Percentiles rank a stretch among this genome's conserved stretches.
phyloP scores from a whole-genome alignment of 495 filamentous ascomycete species.

The Podospora bellae-mahoneyi region DNA sequence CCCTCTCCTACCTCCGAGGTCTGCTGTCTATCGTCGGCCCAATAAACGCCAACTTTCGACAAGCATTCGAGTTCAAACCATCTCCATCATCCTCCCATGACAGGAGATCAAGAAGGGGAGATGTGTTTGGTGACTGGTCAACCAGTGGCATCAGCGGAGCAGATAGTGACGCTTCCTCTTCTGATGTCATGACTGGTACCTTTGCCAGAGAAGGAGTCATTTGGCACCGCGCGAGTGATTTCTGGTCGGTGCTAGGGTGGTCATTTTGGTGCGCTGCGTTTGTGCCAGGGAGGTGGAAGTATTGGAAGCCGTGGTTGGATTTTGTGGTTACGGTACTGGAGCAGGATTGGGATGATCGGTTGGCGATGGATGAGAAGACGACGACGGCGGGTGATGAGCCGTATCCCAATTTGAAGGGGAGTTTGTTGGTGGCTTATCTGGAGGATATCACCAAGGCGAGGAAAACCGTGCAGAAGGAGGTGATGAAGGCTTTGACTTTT shows the following conservation, averaged over 20 bases:
- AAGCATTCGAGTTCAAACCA: conserved; percentile 34
- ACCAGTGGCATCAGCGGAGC: conserved; percentile 19
- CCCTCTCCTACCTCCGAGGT: conserved; percentile 40
- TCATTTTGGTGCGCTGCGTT: conserved; percentile 83
- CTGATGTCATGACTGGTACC: conserved; percentile 46
- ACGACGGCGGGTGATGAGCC: neutral
- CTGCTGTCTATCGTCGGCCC: conserved; percentile 42
- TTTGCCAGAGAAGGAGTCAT: conserved; percentile 64
- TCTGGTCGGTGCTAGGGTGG: conserved; percentile 91
- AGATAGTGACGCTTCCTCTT: conserved; percentile 27
- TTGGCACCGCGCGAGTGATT: conserved; percentile 71
- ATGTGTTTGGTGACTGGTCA: neutral
- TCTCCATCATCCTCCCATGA: neutral
- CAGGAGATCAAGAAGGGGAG: neutral
- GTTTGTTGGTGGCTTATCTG: conserved; percentile 28
- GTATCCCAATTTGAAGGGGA: conserved; percentile 33
- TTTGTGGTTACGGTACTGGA: conserved; percentile 76
- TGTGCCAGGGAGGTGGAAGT: conserved; percentile 68
- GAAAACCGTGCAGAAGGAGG: conserved; percentile 34
- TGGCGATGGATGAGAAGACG: conserved; percentile 30
- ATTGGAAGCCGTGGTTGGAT: conserved; percentile 79
- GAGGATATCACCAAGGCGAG: conserved; percentile 34
- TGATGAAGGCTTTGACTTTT: conserved; percentile 41
- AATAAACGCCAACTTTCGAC: conserved; percentile 40
- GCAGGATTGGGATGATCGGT: conserved; percentile 65